These are phyloP conservation scores for Rhodotorula graminis DNA, from an alignment of 768 basidiomycete species.

Conservation along the genomic window DNA sequence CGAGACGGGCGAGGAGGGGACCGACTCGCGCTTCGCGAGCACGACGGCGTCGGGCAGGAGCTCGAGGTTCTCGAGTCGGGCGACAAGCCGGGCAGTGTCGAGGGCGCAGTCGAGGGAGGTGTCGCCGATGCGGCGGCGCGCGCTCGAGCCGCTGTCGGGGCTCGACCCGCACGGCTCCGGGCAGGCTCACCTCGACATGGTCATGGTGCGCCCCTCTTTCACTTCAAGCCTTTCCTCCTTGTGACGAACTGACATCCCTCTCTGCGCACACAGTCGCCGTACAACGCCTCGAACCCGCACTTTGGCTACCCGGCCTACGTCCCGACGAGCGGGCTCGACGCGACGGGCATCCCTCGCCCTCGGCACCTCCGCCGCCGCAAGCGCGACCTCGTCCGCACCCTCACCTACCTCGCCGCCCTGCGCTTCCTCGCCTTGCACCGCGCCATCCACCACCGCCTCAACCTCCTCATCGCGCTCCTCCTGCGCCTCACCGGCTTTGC, in stretches of 20 bases:
- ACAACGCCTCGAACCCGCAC: slow-evolving; percentile 40
- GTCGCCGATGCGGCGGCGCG: slow-evolving; percentile 15
- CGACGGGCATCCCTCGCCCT: slow-evolving; percentile 24
- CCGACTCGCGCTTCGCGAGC: background rate
- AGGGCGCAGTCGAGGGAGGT: slow-evolving; percentile 14
- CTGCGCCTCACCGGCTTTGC: slow-evolving; percentile 9
- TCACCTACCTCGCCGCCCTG: slow-evolving; percentile 41
- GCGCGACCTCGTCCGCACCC: slow-evolving; percentile 41
- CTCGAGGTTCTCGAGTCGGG: background rate
- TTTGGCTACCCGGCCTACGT: slow-evolving; percentile 40
- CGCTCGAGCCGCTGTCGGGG: slow-evolving; percentile 12
- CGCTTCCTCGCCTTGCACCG: slow-evolving; percentile 42
- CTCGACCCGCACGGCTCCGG: background rate
- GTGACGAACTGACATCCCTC: background rate
- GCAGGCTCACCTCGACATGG: background rate
- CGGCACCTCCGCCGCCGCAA: slow-evolving; percentile 38
- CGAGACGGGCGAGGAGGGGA: slow-evolving; percentile 3
- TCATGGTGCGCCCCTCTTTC: background rate
- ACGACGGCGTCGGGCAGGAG: background rate
- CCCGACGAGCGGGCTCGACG: slow-evolving; percentile 23
- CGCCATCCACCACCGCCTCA: slow-evolving; percentile 15
- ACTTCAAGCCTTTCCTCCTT: no score
- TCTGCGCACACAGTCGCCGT: slow-evolving; percentile 30
- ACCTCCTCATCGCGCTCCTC: slow-evolving; percentile 4
- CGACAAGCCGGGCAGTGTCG: background rate